Base-by-base conservation (phyloP, 2,329 filamentous ascomycete species). In the Aaosphaeria pasadenensis region DNA sequence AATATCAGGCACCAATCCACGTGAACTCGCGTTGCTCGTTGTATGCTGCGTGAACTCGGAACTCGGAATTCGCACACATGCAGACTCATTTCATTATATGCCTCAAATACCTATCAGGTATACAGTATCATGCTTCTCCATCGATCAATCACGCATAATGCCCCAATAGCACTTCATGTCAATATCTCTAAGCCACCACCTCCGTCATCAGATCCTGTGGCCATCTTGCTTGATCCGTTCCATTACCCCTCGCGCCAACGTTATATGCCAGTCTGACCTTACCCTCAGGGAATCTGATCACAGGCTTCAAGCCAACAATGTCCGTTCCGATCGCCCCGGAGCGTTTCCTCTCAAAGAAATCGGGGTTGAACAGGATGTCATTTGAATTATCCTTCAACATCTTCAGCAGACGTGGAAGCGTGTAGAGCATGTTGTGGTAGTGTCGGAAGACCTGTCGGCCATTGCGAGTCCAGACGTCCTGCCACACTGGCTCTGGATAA, bases 201-300 rank as follows among this genome's bases (percentile, higher is more conserved):
- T 76, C 71, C 6, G 65, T 64, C 45, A 58, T 67, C 54, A 76
- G 53, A 61, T 78, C 66, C 7, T 69, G 57, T 6, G 78, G 78
- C 77, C 78, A 82, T 36, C 55, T 59, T 4, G 77, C 60, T 54
- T 70, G 51, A 58, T 81, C 78, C 3, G 74, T 64, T 1, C 77
- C 77, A 59, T 81, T 81, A 6, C 69, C 68, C 54, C 78, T 67
- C 4, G 77, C 78, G 2, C 77, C 75, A 13, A 81, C 66, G 49
- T 78, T 74, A 54, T 71, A 81, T 30, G 65, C 63, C 41, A 76
- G 59, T 43, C 74, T 36, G 6, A 66, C 62, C 13, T 47, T 53
- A 0, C 54, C 57, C 1, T 55, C 48, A 1, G 60, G 58, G 42
- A 57, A 80, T 39, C 67, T 60, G 5, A 75, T 64, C 5, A 80